Evolutionary conservation across 495 filamentous ascomycete genomes (phyloP).

Genomic region (Melanomma pulvis-pyrius): DNA sequence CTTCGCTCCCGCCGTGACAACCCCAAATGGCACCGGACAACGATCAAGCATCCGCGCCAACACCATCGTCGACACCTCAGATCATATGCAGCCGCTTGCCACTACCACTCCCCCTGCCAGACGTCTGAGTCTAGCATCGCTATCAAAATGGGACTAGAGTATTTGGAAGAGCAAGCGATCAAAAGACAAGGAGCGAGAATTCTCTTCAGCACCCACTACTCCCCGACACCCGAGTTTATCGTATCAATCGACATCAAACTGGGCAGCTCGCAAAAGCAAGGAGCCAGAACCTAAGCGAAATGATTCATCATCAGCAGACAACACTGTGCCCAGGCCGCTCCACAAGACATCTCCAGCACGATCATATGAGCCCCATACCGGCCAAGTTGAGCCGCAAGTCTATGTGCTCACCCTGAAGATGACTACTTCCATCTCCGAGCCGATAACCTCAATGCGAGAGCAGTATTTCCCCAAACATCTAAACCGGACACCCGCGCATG

Average conservation of each 20-base stretch:
- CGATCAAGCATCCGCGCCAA: background rate
- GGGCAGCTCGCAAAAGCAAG: background rate
- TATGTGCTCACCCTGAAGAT: constrained; percentile 27
- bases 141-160: too few species aligned
- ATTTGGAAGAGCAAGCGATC: too few species aligned
- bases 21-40: background rate
- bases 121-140: background rate
- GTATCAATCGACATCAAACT: background rate
- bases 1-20: background rate
- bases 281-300: background rate
- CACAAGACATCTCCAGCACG: background rate
- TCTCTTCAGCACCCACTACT: too few species aligned
- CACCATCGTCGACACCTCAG: background rate
- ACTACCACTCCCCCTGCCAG: too few species aligned
- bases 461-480: constrained; percentile 22
- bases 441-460: constrained; percentile 20
- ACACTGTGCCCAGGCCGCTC: background rate
- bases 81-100: too few species aligned
- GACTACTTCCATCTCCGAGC: constrained; percentile 7
- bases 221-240: background rate
- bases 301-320: background rate
- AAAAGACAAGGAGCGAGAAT: too few species aligned
- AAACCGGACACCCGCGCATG: constrained; percentile 28
- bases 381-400: constrained; percentile 6
- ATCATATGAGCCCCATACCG: constrained; percentile 19